phyloP scores from a whole-genome alignment of 768 basidiomycete species.

The Russula brevipes region DNA sequence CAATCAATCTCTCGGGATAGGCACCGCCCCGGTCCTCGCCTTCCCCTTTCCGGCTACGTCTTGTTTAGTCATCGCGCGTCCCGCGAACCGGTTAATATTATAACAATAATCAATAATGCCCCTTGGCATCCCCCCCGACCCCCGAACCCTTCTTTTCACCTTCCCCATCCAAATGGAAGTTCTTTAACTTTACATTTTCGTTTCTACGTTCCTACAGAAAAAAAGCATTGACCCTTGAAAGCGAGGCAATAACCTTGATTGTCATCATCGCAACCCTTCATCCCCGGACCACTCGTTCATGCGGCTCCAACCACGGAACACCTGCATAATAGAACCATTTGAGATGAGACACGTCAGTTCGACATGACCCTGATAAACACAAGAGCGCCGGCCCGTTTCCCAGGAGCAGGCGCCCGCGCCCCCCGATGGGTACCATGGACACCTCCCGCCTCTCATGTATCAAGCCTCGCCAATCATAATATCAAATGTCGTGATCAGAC shows the following conservation, averaged over 20 bases:
- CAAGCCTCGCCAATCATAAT: background rate
- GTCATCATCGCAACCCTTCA: conserved; percentile 7
- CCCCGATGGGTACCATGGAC: background rate
- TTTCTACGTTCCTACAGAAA: background rate
- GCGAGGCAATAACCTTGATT: background rate
- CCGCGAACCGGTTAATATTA: conserved; percentile 5
- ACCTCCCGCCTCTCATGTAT: background rate
- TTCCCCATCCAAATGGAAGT: conserved; percentile 3
- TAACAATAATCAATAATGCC: background rate
- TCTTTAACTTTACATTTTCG: background rate
- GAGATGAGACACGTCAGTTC: conserved; percentile 2
- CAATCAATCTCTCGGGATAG: background rate
- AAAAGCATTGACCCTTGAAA: background rate
- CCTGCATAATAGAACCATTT: conserved; percentile 30
- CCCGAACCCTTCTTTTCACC: background rate
- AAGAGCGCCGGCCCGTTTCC: conserved; percentile 10
- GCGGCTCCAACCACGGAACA: conserved; percentile 80
- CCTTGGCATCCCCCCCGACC: background rate
- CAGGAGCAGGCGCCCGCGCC: conserved; percentile 8
- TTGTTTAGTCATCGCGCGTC: conserved; percentile 2
- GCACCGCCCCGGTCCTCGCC: background rate
- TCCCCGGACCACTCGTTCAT: conserved; percentile 53
- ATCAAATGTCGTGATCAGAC: conserved; percentile 17
- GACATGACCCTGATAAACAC: background rate
- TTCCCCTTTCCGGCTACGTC: conserved; percentile 1